These are phyloP conservation scores for Jamesozyma lodderae DNA, from an alignment of 805 yeast species.

Conservation along the genomic window DNA sequence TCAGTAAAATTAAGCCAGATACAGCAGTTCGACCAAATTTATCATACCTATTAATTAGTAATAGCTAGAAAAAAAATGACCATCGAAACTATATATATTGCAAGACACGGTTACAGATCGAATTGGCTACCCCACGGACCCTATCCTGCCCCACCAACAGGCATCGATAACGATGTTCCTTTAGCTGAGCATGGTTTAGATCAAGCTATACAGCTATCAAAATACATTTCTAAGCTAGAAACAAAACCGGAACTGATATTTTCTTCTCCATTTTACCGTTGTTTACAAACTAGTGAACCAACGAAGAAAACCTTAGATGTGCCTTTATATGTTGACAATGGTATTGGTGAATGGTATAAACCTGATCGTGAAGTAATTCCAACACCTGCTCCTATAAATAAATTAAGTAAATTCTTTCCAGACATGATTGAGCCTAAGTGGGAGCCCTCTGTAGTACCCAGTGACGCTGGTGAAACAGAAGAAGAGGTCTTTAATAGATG, in stretches of 20 bases:
- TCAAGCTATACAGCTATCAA: constrained; percentile 76
- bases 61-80: constrained; percentile 7
- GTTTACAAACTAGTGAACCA: constrained; percentile 76
- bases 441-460: constrained; percentile 52
- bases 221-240: constrained; percentile 38
- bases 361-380: constrained; percentile 65
- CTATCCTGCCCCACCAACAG: constrained; percentile 76
- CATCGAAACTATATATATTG: constrained; percentile 55
- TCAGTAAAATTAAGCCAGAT: no score
- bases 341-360: constrained; percentile 90
- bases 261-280: constrained; percentile 83
- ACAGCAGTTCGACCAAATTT: no score
- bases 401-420: constrained; percentile 47
- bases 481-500: constrained; percentile 60
- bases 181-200: constrained; percentile 82
- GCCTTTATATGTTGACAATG: constrained; percentile 63
- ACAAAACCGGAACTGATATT: constrained; percentile 58
- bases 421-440: constrained; percentile 36
- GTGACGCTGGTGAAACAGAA: constrained; percentile 63
- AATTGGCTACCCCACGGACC: constrained; percentile 73
- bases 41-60: not conserved
- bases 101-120: constrained; percentile 86
- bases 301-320: constrained; percentile 51
- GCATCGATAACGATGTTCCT: constrained; percentile 83
- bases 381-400: constrained; percentile 49